These are phyloP conservation scores for Theileria parva DNA, from an alignment of 169 alveolate genomes.

Conservation along the genomic window DNA sequence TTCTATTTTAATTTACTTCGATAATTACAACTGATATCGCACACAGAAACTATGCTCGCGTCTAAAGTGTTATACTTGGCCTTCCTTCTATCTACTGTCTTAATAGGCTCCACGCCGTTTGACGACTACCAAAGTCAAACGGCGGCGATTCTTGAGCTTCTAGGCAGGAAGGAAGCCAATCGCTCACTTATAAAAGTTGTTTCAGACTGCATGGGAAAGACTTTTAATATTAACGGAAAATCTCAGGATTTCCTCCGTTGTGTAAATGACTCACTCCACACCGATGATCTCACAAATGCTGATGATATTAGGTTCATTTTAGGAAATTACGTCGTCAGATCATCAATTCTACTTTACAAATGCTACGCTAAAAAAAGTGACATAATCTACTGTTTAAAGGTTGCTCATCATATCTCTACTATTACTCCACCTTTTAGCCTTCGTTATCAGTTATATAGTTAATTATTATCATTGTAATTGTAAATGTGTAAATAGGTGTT, in stretches of 20 bases:
- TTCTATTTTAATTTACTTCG: neutral
- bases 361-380: neutral
- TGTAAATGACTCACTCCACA: conserved; percentile 52
- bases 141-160: conserved; percentile 33
- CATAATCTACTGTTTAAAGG: conserved; percentile 13
- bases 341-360: conserved; percentile 3
- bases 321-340: conserved; percentile 34
- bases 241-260: conserved; percentile 39
- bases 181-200: conserved; percentile 28
- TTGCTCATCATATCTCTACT: neutral
- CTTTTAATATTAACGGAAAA: neutral
- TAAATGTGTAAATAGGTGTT: conserved; percentile 18
- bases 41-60: neutral
- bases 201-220: conserved; percentile 42
- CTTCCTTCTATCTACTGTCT: conserved; percentile 4
- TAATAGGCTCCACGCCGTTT: neutral
- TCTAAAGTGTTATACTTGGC: neutral
- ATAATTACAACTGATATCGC: conserved; percentile 9
- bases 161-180: conserved; percentile 38
- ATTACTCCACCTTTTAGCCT: neutral
- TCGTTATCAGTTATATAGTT: neutral
- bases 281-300: conserved; percentile 35
- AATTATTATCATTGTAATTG: no score
- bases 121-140: conserved; percentile 20
- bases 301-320: conserved; percentile 48